Percentiles rank a stretch among this genome's conserved stretches.
Evolutionary conservation across 2,329 filamentous ascomycete species (phyloP).

Genomic region (Massarina eburnea): DNA sequence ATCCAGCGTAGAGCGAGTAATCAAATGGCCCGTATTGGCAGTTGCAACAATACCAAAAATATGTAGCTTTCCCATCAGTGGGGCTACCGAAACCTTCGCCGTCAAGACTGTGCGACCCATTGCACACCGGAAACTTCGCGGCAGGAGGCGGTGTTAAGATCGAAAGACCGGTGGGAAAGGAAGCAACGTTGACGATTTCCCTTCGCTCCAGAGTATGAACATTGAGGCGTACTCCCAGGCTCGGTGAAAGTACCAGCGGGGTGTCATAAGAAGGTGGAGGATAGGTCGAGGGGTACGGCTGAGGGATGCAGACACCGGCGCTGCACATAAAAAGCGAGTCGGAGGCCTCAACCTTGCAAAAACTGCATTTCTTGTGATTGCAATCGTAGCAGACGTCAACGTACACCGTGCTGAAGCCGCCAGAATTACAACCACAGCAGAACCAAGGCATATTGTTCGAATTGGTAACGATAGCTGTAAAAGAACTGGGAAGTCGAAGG

Average conservation of each 20-base stretch:
- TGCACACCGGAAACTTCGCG: neutral
- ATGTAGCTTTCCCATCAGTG: neutral
- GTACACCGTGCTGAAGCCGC: constrained; percentile 1
- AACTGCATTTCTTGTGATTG: neutral
- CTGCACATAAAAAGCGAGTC: neutral
- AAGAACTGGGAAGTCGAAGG: neutral
- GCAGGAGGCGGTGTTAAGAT: neutral
- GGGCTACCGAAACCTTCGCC: neutral
- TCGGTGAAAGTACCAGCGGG: neutral
- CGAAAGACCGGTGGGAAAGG: too few relatives aligned
- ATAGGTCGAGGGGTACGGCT: neutral
- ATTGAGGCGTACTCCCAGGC: neutral
- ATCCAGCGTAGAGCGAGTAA: too few relatives aligned
- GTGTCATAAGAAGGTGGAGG: neutral
- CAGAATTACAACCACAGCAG: constrained; percentile 4
- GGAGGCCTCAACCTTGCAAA: neutral
- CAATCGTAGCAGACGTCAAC: neutral
- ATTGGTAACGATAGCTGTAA: neutral
- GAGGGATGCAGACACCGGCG: neutral
- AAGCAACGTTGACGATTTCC: neutral
- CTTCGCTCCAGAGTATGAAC: neutral
- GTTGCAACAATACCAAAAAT: neutral
- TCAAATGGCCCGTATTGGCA: neutral
- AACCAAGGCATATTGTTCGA: constrained; percentile 2
- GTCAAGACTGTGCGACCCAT: neutral